Conservation (phyloP, 805 yeast species). For the Candida hungchunana region DNA sequence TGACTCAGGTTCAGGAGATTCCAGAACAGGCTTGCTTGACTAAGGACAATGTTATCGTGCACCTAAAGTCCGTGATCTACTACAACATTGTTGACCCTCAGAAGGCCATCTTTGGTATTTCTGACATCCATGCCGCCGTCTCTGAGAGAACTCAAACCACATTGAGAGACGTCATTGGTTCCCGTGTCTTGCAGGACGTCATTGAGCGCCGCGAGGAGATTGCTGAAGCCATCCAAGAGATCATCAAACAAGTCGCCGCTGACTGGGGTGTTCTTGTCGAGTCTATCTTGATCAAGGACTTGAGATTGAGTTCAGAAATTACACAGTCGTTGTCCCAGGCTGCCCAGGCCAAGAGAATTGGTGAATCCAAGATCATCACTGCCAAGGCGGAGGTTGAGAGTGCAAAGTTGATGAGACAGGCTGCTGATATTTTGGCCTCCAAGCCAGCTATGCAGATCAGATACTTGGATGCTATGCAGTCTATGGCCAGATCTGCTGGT, state of each 20-base stretch:
- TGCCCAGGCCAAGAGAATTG: constrained; percentile 70
- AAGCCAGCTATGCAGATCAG: constrained; percentile 77
- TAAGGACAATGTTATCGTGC: constrained; percentile 60
- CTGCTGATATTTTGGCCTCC: constrained; percentile 70
- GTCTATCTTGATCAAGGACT: constrained; percentile 63
- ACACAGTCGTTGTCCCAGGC: constrained; percentile 64
- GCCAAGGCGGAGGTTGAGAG: constrained; percentile 74
- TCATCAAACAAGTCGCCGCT: constrained; percentile 56
- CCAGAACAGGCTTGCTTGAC: constrained; percentile 69
- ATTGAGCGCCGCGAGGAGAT: constrained; percentile 70
- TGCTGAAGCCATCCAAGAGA: constrained; percentile 57
- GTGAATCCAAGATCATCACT: constrained; percentile 70
- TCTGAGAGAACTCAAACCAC: constrained; percentile 70
- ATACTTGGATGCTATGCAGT: constrained; percentile 74
- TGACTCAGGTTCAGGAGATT: constrained; percentile 56
- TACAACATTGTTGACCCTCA: constrained; percentile 66
- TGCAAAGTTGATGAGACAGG: constrained; percentile 73
- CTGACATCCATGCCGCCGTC: constrained; percentile 50
- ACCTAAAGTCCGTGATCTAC: constrained; percentile 62
- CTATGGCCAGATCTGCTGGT: constrained; percentile 57
- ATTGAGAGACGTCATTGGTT: constrained; percentile 66
- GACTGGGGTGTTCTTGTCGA: constrained; percentile 72
- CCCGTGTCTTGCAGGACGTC: constrained; percentile 62
- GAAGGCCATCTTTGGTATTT: constrained; percentile 56
- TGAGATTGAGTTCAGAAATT: constrained; percentile 49